These are phyloP conservation scores for Huiozyma sinensis DNA, from an alignment of 805 yeast genomes.

Conservation along the genomic window DNA sequence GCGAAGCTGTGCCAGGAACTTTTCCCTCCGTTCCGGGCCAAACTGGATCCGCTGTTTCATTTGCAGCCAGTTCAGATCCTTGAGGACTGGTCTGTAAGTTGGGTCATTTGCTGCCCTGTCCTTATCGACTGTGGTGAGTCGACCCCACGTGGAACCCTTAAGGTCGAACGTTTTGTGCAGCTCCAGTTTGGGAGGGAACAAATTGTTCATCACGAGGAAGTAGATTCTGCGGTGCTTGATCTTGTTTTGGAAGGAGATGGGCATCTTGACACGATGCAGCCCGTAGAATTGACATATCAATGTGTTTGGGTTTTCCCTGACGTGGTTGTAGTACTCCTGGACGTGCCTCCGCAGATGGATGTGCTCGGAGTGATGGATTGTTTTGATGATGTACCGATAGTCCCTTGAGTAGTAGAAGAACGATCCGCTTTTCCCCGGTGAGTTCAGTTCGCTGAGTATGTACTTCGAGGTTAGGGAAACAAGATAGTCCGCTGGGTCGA, in stretches of 20 bases:
- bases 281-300: conserved; percentile 94
- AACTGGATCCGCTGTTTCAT: conserved; percentile 51
- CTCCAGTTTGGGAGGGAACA: conserved; percentile 88
- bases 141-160: conserved; percentile 86
- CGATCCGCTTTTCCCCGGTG: conserved; percentile 96
- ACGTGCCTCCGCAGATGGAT: conserved; percentile 64
- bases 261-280: conserved; percentile 84
- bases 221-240: conserved; percentile 61
- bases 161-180: conserved; percentile 80
- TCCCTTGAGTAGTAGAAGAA: conserved; percentile 93
- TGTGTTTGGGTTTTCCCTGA: conserved; percentile 76
- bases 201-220: conserved; percentile 91
- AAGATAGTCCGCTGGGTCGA: conserved; percentile 93
- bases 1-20: conserved; percentile 58
- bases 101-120: conserved; percentile 16
- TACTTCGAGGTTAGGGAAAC: conserved; percentile 89
- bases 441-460: conserved; percentile 80
- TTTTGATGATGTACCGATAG: conserved; percentile 86
- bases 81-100: conserved; percentile 40
- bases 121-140: conserved; percentile 37
- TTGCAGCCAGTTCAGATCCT: conserved; percentile 85
- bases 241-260: conserved; percentile 36
- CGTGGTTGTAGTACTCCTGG: conserved; percentile 70
- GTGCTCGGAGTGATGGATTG: conserved; percentile 91
- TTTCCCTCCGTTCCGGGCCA: conserved; percentile 57